Conservation (phyloP, 305 asterid genomes). For the Rubia peregrina region DNA sequence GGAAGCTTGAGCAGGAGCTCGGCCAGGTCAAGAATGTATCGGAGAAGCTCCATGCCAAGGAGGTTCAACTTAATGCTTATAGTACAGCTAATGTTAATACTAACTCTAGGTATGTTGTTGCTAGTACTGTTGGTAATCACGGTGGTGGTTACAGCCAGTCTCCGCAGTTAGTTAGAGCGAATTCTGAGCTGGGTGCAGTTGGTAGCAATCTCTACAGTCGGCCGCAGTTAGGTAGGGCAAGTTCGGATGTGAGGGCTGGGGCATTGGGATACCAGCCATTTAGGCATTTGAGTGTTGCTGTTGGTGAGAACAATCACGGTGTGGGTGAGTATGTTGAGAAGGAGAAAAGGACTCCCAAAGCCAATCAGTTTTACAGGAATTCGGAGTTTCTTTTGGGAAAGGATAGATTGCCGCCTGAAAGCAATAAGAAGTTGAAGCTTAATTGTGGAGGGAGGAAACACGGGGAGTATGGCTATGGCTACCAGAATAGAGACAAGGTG, state of each 20-base stretch:
- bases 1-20: conserved; percentile 49
- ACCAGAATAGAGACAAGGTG: conserved; percentile 26
- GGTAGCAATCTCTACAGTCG: conserved; percentile 11
- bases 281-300: conserved; percentile 57
- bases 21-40: conserved; percentile 46
- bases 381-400: conserved; percentile 74
- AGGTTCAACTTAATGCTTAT: conserved; percentile 43
- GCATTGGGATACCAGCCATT: conserved; percentile 34
- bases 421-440: conserved; percentile 46
- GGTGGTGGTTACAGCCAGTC: conserved; percentile 19
- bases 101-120: conserved; percentile 7
- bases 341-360: conserved; percentile 88
- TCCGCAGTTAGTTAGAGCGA: conserved; percentile 16
- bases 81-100: conserved; percentile 10
- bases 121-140: conserved; percentile 12
- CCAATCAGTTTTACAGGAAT: conserved; percentile 58
- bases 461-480: conserved; percentile 24
- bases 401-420: conserved; percentile 68
- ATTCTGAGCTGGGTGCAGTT: conserved; percentile 15
- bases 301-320: conserved; percentile 38
- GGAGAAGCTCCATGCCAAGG: conserved; percentile 51
- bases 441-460: conserved; percentile 23
- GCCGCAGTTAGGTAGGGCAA: conserved; percentile 37
- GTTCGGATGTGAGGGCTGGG: conserved; percentile 44
- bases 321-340: conserved; percentile 48